phyloP scores from a whole-genome alignment of 345 rosid genomes.

The Sonneratia caseolaris region DNA sequence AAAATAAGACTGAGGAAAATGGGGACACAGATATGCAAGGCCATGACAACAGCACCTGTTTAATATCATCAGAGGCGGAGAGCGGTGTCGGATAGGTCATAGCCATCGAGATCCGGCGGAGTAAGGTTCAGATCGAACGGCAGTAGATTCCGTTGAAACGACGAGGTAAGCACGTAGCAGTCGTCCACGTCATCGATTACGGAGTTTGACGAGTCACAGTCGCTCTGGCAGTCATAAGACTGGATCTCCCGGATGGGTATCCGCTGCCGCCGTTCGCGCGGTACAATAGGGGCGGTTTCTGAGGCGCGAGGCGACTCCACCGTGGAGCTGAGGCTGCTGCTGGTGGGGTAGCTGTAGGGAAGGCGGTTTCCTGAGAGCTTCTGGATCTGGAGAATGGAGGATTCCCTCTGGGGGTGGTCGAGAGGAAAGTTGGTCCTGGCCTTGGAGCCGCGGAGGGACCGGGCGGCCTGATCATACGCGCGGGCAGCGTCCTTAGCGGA shows the following conservation, averaged over 20 bases:
- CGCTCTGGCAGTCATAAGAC: constrained; percentile 32
- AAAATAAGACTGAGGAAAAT: too few relatives aligned
- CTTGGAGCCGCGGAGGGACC: constrained; percentile 43
- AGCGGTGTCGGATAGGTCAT: constrained; percentile 19
- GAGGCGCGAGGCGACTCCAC: constrained; percentile 72
- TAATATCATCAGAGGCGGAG: constrained; percentile 22
- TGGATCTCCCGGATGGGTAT: background rate
- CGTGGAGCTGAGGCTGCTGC: constrained; percentile 89
- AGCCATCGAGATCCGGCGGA: constrained; percentile 20
- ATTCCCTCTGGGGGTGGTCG: background rate
- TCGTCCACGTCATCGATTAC: constrained; percentile 31
- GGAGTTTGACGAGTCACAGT: constrained; percentile 36
- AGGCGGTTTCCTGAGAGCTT: background rate
- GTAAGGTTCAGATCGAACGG: constrained; percentile 38
- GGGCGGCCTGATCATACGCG: constrained; percentile 89
- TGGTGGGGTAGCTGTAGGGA: constrained; percentile 41
- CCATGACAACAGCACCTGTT: too few relatives aligned
- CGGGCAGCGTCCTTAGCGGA: constrained; percentile 95
- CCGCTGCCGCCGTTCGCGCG: background rate
- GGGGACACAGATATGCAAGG: too few relatives aligned
- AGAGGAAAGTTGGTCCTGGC: constrained; percentile 22
- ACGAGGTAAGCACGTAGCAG: constrained; percentile 17
- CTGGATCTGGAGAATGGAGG: constrained; percentile 1
- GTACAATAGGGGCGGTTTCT: constrained; percentile 5
- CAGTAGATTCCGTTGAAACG: constrained; percentile 14